phyloP scores from a whole-genome alignment of 805 yeast genomes.

The Wickerhamiella lipophila region DNA sequence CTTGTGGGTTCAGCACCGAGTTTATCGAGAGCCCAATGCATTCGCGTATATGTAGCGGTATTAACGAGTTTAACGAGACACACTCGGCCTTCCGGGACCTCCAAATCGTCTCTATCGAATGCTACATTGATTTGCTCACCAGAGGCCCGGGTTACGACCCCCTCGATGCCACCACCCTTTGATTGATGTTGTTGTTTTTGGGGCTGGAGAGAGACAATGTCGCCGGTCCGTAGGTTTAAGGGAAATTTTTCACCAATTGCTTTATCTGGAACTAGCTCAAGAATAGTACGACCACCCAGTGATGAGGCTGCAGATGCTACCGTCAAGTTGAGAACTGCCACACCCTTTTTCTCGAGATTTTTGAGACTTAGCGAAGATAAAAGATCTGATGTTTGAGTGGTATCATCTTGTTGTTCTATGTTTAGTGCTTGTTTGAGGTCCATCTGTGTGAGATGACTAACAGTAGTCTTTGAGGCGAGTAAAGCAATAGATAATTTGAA shows the following conservation, averaged over 20 bases:
- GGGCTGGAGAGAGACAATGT: constrained; percentile 27
- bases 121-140: constrained; percentile 42
- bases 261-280: constrained; percentile 52
- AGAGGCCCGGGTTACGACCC: constrained; percentile 49
- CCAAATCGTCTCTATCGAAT: constrained; percentile 44
- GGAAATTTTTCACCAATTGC: constrained; percentile 28
- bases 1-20: not conserved
- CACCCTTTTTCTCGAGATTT: constrained; percentile 53
- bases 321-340: constrained; percentile 58
- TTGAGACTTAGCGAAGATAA: constrained; percentile 45
- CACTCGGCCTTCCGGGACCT: constrained; percentile 36
- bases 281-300: constrained; percentile 56
- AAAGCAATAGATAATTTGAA: too few species aligned
- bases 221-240: constrained; percentile 44
- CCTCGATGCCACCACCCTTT: constrained; percentile 32
- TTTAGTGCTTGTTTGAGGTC: constrained; percentile 27
- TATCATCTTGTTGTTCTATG: constrained; percentile 43
- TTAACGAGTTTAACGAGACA: constrained; percentile 55
- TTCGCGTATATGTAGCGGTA: constrained; percentile 33
- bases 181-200: constrained; percentile 16
- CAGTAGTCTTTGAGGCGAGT: not conserved
- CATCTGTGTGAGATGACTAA: not conserved
- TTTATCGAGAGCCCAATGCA: constrained; percentile 57
- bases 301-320: constrained; percentile 59
- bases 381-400: constrained; percentile 35